Percentiles rank a stretch among this genome's conserved stretches.
Conservation (phyloP, 1,284 basidiomycete genomes). For the Ustilago bromivora region DNA sequence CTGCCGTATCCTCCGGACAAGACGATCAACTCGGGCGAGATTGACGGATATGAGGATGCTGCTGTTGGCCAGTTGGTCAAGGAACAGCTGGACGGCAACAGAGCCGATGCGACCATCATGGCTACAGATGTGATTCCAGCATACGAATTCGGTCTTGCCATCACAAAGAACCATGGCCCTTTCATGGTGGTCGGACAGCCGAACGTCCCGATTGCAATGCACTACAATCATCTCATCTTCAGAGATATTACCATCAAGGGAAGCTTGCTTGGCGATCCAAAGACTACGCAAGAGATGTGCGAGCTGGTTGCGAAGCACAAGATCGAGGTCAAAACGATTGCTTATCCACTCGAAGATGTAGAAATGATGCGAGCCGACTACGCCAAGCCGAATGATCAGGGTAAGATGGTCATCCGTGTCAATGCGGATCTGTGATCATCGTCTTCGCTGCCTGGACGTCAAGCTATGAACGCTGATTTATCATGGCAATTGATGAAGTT, state of each 20-base stretch:
- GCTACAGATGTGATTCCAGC: constrained; percentile 46
- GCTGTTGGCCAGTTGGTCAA: constrained; percentile 19
- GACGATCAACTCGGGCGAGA: constrained; percentile 33
- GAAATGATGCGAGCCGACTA: constrained; percentile 43
- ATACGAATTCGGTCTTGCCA: constrained; percentile 36
- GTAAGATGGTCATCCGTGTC: constrained; percentile 38
- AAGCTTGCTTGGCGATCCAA: constrained; percentile 49
- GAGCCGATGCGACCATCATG: constrained; percentile 50
- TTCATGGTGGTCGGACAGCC: constrained; percentile 56
- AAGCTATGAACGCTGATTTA: background rate
- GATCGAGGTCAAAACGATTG: constrained; percentile 45
- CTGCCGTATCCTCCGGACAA: constrained; percentile 48
- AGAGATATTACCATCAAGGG: constrained; percentile 53
- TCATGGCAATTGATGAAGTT: background rate
- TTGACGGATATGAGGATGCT: constrained; percentile 28
- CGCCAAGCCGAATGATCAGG: constrained; percentile 28
- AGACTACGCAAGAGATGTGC: constrained; percentile 49
- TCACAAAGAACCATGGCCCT: constrained; percentile 48
- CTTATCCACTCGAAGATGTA: constrained; percentile 47
- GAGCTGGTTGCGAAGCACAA: constrained; percentile 46
- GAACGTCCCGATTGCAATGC: constrained; percentile 43
- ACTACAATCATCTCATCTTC: constrained; percentile 53
- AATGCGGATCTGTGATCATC: constrained; percentile 15
- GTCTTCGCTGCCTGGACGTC: background rate
- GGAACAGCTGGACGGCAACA: constrained; percentile 29